Conservation (phyloP, 805 yeast genomes). For the Wickerhamomyces canadensis region DNA sequence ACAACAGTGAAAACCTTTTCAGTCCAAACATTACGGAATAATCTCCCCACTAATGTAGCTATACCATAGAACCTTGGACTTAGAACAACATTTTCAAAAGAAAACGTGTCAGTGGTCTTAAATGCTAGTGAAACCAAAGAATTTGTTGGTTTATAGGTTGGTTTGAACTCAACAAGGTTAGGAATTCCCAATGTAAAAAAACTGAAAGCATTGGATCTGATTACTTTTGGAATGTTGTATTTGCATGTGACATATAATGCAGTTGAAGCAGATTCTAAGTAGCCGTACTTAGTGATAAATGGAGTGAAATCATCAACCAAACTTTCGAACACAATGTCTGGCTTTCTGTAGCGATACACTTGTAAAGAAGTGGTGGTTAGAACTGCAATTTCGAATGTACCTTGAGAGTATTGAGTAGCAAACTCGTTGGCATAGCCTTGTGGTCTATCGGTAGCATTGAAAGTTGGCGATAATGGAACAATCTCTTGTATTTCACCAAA, state of each 20-base stretch:
- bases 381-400: conserved; percentile 70
- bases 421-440: conserved; percentile 80
- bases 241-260: conserved; percentile 82
- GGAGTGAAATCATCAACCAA: conserved; percentile 64
- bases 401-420: conserved; percentile 75
- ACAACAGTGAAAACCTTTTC: conserved; percentile 51
- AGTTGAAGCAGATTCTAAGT: conserved; percentile 85
- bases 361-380: conserved; percentile 76
- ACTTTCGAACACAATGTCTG: conserved; percentile 69
- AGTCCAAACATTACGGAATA: conserved; percentile 78
- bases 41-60: conserved; percentile 68
- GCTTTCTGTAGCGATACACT: conserved; percentile 71
- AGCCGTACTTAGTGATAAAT: conserved; percentile 75
- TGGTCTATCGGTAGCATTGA: conserved; percentile 69
- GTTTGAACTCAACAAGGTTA: conserved; percentile 36
- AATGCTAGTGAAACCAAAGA: conserved; percentile 6
- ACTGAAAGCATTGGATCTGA: conserved; percentile 37
- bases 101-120: conserved; percentile 23
- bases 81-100: conserved; percentile 72
- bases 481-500: conserved; percentile 66
- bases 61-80: conserved; percentile 92
- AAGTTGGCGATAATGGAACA: conserved; percentile 61
- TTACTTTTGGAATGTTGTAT: conserved; percentile 50
- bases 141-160: conserved; percentile 27
- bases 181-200: conserved; percentile 39